A percentile compares a stretch with the other conserved stretches of the same genome.
These are phyloP conservation scores for Epicoccum sorghinum DNA, from an alignment of 2,329 filamentous ascomycete species.

Conservation along the genomic window DNA sequence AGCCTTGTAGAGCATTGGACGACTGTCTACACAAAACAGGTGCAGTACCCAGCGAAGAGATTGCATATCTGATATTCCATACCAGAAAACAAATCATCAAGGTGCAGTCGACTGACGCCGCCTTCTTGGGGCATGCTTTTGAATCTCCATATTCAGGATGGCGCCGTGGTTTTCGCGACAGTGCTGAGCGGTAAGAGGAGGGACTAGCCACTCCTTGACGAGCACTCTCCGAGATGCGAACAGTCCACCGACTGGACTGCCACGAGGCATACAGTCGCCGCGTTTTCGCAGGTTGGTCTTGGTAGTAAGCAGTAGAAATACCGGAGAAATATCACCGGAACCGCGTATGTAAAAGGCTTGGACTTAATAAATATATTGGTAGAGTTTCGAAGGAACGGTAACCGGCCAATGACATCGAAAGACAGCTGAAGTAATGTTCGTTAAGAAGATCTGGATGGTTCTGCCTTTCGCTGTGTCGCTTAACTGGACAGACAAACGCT, in stretches of 20 bases:
- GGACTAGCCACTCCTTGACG: background rate
- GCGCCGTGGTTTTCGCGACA: too few species aligned
- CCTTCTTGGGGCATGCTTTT: background rate
- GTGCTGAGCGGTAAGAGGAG: background rate
- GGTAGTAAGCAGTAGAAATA: conserved; percentile 6
- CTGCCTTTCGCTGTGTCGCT: conserved; percentile 21
- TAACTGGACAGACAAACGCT: conserved; percentile 9
- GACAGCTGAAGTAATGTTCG: conserved; percentile 30
- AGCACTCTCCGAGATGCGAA: background rate
- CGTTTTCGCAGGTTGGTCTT: background rate
- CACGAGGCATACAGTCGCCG: background rate
- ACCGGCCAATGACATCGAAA: conserved; percentile 30
- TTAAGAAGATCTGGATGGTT: conserved; percentile 30
- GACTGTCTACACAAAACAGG: too few species aligned
- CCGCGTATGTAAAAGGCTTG: conserved; percentile 17
- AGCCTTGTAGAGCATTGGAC: too few species aligned
- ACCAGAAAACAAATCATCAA: too few species aligned
- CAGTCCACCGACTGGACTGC: too few species aligned
- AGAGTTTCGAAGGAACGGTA: conserved; percentile 27
- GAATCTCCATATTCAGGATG: background rate
- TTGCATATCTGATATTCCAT: too few species aligned
- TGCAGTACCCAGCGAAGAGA: too few species aligned
- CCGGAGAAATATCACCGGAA: conserved; percentile 1
- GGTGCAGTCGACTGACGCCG: too few species aligned
- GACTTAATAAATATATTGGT: conserved; percentile 35